Percentiles rank a stretch among this genome's conserved stretches.
Conservation (phyloP, 2,329 filamentous ascomycete genomes). For the Diaporthe sp. region DNA sequence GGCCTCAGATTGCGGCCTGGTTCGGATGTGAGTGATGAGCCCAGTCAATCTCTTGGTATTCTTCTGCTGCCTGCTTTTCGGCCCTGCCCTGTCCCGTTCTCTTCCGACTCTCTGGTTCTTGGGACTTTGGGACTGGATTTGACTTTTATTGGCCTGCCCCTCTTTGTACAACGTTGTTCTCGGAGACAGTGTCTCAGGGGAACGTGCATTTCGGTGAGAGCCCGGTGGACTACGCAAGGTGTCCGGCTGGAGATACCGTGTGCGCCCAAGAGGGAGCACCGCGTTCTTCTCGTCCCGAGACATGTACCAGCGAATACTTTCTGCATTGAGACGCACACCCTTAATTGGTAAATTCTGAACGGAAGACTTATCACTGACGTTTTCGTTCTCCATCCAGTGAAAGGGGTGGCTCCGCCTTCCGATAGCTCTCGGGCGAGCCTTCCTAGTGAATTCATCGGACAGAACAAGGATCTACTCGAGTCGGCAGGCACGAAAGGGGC, state of each 20-base stretch:
- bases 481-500: conserved; percentile 43
- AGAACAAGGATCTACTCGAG: conserved; percentile 48
- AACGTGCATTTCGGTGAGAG: conserved; percentile 6
- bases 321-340: not conserved
- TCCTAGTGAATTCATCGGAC: conserved; percentile 49
- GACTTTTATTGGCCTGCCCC: not conserved
- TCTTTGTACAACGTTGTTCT: conserved; percentile 8
- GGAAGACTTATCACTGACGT: not conserved
- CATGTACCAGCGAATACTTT: not conserved
- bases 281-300: conserved; percentile 34
- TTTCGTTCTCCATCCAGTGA: not conserved
- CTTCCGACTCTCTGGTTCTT: not conserved
- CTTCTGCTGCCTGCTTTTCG: not conserved
- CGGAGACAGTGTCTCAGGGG: conserved; percentile 23
- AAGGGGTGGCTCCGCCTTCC: not conserved
- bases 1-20: conserved; percentile 48
- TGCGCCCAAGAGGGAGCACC: conserved; percentile 2
- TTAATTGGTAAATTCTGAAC: not conserved
- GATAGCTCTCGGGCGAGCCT: conserved; percentile 10
- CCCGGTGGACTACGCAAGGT: not conserved
- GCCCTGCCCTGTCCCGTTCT: not conserved
- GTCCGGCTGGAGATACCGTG: conserved; percentile 35
- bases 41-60: not conserved
- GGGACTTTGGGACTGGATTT: not conserved
- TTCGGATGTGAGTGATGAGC: conserved; percentile 48